Conservation (phyloP, 148 eudicot genomes). For the Polygonum maritimum region DNA sequence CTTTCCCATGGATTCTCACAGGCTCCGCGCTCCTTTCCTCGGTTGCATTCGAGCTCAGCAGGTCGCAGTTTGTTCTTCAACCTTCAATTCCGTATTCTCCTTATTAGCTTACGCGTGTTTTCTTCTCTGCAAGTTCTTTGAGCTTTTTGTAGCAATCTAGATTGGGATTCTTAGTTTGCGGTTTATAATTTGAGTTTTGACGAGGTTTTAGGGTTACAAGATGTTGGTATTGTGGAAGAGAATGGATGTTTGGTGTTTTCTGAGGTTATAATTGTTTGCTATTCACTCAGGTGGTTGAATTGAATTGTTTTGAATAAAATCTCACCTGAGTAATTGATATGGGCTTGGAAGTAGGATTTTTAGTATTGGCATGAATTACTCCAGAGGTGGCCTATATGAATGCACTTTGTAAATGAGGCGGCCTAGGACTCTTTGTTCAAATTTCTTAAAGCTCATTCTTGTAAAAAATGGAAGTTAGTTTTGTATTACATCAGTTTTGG, state of each 20-base stretch:
- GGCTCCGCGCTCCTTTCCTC: conserved; percentile 8
- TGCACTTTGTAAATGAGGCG: background rate
- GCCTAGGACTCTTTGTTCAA: background rate
- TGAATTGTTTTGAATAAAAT: background rate
- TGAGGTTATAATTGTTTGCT: background rate
- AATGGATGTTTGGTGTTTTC: background rate
- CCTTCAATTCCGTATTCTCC: background rate
- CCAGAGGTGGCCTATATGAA: background rate
- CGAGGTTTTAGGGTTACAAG: background rate
- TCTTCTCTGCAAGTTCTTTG: background rate
- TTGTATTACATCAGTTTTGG: background rate
- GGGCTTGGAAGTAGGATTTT: background rate
- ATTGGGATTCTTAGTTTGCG: background rate
- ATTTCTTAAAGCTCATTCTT: background rate
- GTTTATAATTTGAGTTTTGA: background rate
- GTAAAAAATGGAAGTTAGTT: background rate
- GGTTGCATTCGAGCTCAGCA: conserved; percentile 48
- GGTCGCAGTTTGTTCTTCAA: conserved; percentile 14
- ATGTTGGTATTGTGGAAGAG: background rate
- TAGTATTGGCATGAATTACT: background rate
- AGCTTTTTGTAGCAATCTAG: background rate
- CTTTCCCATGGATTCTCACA: conserved; percentile 17
- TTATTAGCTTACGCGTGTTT: background rate
- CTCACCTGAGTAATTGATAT: background rate
- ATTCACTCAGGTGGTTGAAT: background rate